These are phyloP conservation scores for Phaeosphaeriaceae sp. DNA, from an alignment of 2,329 filamentous ascomycete genomes.

Conservation along the genomic window DNA sequence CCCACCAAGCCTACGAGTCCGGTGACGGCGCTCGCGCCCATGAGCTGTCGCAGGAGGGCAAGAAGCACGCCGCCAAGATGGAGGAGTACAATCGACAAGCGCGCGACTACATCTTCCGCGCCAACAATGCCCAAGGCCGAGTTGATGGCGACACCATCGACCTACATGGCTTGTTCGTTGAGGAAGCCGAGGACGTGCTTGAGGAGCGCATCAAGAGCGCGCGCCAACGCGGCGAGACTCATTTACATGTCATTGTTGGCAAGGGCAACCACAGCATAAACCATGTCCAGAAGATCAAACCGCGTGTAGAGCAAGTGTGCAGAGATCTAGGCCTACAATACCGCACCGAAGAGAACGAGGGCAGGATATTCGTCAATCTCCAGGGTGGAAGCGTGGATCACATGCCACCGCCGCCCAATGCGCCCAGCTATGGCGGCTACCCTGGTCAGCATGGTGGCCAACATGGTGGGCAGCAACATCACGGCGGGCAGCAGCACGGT, in stretches of 20 bases:
- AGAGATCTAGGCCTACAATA: constrained; percentile 83
- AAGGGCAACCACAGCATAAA: constrained; percentile 87
- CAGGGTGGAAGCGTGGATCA: constrained; percentile 68
- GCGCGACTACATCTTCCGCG: constrained; percentile 91
- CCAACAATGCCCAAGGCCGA: constrained; percentile 83
- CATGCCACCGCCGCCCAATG: constrained; percentile 50
- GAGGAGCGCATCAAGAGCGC: constrained; percentile 85
- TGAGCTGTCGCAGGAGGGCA: constrained; percentile 82
- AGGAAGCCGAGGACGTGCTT: constrained; percentile 91
- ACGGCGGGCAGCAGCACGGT: constrained; percentile 34
- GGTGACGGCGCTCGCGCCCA: constrained; percentile 89
- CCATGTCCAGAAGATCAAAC: constrained; percentile 93
- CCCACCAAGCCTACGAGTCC: constrained; percentile 77
- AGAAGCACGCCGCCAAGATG: constrained; percentile 82
- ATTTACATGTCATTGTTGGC: constrained; percentile 94
- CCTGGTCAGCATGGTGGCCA: constrained; percentile 51
- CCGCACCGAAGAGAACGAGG: constrained; percentile 86
- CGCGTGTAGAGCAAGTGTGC: constrained; percentile 89
- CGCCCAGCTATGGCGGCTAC: constrained; percentile 47
- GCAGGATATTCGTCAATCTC: constrained; percentile 87
- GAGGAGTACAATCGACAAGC: constrained; percentile 91
- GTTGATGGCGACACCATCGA: constrained; percentile 87
- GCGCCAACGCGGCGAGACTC: constrained; percentile 74
- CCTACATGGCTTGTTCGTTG: constrained; percentile 91
- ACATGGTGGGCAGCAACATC: constrained; percentile 44